phyloP scores from a whole-genome alignment of 495 filamentous ascomycete genomes.

The Chaetomidium leptoderma region DNA sequence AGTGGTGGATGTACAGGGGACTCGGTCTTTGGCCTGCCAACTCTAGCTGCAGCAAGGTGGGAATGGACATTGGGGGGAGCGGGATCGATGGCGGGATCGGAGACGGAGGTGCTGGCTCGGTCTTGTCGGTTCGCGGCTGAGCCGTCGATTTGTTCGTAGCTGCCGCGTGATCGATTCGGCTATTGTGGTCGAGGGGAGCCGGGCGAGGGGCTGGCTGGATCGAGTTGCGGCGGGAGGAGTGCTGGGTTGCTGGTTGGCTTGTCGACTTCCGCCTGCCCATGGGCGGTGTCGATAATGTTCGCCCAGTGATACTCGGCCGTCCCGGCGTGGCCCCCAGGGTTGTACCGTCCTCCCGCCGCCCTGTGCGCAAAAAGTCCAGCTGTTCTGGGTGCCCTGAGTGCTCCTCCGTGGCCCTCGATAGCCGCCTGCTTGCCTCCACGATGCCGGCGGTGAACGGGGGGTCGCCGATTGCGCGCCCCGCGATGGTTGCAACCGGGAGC shows the following conservation, averaged over 20 bases:
- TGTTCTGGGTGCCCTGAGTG: constrained; percentile 11
- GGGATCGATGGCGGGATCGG: constrained; percentile 69
- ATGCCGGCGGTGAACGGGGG: constrained; percentile 35
- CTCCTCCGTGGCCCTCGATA: constrained; percentile 28
- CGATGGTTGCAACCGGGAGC: constrained; percentile 40
- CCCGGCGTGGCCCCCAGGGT: constrained; percentile 2
- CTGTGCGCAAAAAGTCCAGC: not conserved
- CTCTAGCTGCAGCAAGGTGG: constrained; percentile 84
- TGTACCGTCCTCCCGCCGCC: not conserved
- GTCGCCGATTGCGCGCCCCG: constrained; percentile 22
- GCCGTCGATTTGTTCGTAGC: constrained; percentile 14
- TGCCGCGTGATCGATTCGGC: constrained; percentile 17
- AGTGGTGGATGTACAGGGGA: constrained; percentile 81
- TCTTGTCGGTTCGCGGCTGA: constrained; percentile 16
- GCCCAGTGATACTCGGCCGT: constrained; percentile 22
- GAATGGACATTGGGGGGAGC: constrained; percentile 78
- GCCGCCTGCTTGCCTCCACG: constrained; percentile 30
- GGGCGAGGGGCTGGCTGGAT: constrained; percentile 30
- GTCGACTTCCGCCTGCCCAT: constrained; percentile 36
- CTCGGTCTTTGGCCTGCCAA: constrained; percentile 76
- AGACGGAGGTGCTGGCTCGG: constrained; percentile 49
- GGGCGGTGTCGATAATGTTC: constrained; percentile 45
- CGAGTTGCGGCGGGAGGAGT: constrained; percentile 31
- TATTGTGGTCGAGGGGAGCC: constrained; percentile 32
- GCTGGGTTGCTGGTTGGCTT: constrained; percentile 22